Percentiles rank a stretch among this genome's conserved stretches.
These are phyloP conservation scores for Teunomyces lycoperdinae DNA, from an alignment of 805 yeast species.

Conservation along the genomic window DNA sequence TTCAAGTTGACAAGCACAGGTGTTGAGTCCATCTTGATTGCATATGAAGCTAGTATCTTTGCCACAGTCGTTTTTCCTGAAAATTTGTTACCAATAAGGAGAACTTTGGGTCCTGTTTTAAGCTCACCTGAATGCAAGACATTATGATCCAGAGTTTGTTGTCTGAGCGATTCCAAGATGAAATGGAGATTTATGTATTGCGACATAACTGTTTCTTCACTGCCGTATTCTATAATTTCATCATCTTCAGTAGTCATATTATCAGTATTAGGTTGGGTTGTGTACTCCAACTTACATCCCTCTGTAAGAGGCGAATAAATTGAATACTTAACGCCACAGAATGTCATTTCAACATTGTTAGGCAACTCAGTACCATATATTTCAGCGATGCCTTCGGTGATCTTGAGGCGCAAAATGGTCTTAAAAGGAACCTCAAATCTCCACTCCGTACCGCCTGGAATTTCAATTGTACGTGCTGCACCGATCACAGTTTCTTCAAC, in stretches of 20 bases:
- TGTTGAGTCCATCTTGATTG: conserved; percentile 59
- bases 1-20: conserved; percentile 80
- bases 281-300: conserved; percentile 62
- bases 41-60: conserved; percentile 71
- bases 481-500: conserved; percentile 8
- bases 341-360: conserved; percentile 48
- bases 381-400: conserved; percentile 74
- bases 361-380: conserved; percentile 92
- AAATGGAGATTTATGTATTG: conserved; percentile 69
- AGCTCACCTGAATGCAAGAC: conserved; percentile 17
- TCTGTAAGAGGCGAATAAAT: conserved; percentile 46
- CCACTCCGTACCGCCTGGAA: conserved; percentile 63
- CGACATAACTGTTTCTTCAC: conserved; percentile 69
- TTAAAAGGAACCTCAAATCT: conserved; percentile 64
- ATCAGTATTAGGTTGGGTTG: conserved; percentile 21
- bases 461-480: conserved; percentile 16
- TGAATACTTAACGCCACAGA: conserved; percentile 38
- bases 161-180: conserved; percentile 59
- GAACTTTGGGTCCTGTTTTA: conserved; percentile 53
- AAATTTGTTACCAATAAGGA: conserved; percentile 69
- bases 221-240: conserved; percentile 54
- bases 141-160: conserved; percentile 25
- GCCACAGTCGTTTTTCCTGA: conserved; percentile 79
- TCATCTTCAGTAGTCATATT: conserved; percentile 32
- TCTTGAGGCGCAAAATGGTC: conserved; percentile 48